A percentile compares a stretch with the other conserved stretches of the same genome.
Evolutionary conservation across 2,329 filamentous ascomycete species (phyloP).

Genomic region (Fusarium sp.): DNA sequence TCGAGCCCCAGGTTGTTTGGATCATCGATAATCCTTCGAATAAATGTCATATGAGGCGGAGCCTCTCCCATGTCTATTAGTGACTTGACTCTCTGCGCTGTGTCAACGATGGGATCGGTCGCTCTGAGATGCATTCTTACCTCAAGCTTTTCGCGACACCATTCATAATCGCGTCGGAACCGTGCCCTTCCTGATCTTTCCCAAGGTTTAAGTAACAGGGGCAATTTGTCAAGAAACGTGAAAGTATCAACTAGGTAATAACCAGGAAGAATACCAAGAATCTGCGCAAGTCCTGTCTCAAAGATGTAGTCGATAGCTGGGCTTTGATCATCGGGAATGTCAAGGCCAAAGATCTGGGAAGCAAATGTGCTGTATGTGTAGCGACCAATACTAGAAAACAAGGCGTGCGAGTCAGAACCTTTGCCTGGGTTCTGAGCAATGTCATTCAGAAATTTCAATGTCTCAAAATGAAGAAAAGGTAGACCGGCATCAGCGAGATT

Average conservation of each 20-base stretch:
- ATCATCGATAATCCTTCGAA: background rate
- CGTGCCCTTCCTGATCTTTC: background rate
- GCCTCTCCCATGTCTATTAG: background rate
- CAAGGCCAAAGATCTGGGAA: background rate
- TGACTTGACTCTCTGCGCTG: background rate
- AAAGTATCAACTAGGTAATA: background rate
- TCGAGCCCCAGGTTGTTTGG: background rate
- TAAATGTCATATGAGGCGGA: background rate
- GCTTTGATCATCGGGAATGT: background rate
- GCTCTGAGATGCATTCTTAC: background rate
- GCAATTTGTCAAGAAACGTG: background rate
- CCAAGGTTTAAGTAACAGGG: background rate
- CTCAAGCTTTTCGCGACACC: background rate
- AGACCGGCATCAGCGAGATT: background rate
- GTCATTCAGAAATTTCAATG: background rate
- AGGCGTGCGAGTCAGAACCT: background rate
- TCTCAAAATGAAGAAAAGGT: background rate
- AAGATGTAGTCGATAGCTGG: background rate
- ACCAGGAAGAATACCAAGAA: background rate
- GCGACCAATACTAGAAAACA: background rate
- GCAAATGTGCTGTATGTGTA: background rate
- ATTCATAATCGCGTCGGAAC: background rate
- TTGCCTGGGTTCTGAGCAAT: background rate
- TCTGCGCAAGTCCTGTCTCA: background rate
- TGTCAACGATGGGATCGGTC: background rate